phyloP scores from a whole-genome alignment of 169 alveolate species.

The Neospora caninum region DNA sequence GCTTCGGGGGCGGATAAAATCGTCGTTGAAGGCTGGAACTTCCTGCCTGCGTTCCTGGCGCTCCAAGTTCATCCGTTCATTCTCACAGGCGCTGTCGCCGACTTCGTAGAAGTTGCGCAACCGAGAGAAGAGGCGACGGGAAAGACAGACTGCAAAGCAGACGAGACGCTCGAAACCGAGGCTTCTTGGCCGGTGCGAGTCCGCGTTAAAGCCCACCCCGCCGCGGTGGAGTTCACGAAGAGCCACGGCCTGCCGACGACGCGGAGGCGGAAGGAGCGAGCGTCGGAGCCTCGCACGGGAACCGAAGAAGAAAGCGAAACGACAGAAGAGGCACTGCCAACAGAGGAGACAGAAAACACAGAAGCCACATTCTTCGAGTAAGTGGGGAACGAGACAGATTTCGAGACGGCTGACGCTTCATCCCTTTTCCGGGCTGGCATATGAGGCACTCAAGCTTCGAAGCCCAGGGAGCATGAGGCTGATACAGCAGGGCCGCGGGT shows the following conservation, averaged over 20 bases:
- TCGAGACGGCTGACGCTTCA: too few relatives aligned
- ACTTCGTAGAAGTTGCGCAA: not conserved
- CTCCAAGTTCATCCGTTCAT: slow-evolving; percentile 65
- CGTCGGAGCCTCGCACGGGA: not conserved
- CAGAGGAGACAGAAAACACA: not conserved
- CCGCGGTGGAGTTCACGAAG: not conserved
- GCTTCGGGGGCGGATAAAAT: slow-evolving; percentile 62
- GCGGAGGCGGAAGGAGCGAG: not conserved
- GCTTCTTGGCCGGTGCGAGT: not conserved
- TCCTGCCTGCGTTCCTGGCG: slow-evolving; percentile 59
- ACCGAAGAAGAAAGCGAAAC: not conserved
- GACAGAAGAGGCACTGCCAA: not conserved
- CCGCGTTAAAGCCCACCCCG: not conserved
- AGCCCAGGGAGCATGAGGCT: too few relatives aligned
- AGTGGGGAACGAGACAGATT: not conserved
- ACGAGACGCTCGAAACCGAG: too few relatives aligned
- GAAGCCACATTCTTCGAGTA: not conserved
- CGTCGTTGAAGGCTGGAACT: slow-evolving; percentile 66
- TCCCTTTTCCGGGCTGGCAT: too few relatives aligned
- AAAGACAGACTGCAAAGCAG: too few relatives aligned
- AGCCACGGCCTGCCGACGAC: not conserved
- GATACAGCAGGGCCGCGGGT: too few relatives aligned
- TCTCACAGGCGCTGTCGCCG: slow-evolving; percentile 61
- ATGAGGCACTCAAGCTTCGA: too few relatives aligned
- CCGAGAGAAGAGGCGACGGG: not conserved